phyloP scores from a whole-genome alignment of 108 stramenopile species.

The Chaetoceros tenuissimus region DNA sequence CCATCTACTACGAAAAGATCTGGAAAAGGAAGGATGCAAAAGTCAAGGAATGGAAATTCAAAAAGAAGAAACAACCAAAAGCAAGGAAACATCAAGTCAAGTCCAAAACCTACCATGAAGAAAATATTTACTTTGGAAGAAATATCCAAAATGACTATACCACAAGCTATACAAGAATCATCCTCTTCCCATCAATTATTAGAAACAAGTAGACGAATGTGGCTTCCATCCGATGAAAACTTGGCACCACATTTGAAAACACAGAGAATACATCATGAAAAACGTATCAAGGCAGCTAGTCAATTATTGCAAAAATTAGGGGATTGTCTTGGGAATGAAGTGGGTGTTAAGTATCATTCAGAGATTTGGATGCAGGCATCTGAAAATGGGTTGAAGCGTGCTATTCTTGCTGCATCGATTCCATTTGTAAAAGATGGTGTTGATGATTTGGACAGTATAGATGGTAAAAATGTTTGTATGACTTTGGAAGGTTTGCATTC shows the following conservation, averaged over 20 bases:
- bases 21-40: too few species aligned
- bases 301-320: conserved; percentile 39
- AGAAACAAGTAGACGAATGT: conserved; percentile 15
- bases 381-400: conserved; percentile 21
- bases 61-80: too few species aligned
- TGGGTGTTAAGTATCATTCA: conserved; percentile 3
- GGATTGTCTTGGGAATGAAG: background rate
- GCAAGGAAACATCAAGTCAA: too few species aligned
- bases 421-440: conserved; percentile 15
- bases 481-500: conserved; percentile 22
- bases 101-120: too few species aligned
- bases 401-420: conserved; percentile 33
- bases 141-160: background rate
- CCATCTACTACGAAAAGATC: too few species aligned
- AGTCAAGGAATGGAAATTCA: too few species aligned
- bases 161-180: conserved; percentile 19
- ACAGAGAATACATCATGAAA: conserved; percentile 59
- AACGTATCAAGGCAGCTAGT: conserved; percentile 48
- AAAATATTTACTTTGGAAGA: background rate
- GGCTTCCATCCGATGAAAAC: conserved; percentile 49
- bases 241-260: conserved; percentile 43
- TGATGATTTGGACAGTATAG: background rate
- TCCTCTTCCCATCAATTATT: conserved; percentile 8
- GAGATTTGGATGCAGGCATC: conserved; percentile 11
- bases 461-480: conserved; percentile 1